A percentile compares a stretch with the other conserved stretches of the same genome.
These are phyloP conservation scores for Botrytis fragariae DNA, from an alignment of 2,329 filamentous ascomycete genomes.

Conservation along the genomic window DNA sequence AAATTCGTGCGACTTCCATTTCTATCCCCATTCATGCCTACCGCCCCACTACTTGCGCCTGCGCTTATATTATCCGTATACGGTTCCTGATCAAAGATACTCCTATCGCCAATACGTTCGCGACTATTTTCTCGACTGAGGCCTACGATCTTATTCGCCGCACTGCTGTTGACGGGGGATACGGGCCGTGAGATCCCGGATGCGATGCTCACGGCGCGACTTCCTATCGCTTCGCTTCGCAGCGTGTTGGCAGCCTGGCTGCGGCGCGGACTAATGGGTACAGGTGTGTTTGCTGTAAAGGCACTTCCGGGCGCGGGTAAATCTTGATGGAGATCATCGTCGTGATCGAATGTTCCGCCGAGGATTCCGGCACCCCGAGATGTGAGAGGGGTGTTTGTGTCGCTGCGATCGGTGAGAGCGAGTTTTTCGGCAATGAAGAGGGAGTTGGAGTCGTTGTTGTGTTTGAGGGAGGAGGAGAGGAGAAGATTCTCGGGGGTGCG, in stretches of 20 bases:
- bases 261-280: neutral
- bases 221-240: neutral
- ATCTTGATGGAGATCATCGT: neutral
- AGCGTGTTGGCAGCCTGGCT: neutral
- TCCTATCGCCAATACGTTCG: neutral
- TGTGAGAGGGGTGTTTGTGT: conserved; percentile 15
- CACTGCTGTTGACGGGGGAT: neutral
- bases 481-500: conserved; percentile 14
- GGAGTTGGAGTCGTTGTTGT: conserved; percentile 4
- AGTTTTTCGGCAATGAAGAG: conserved; percentile 5
- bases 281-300: conserved; percentile 5
- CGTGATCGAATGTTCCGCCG: neutral
- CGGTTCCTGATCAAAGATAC: neutral
- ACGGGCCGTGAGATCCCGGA: neutral
- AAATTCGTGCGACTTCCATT: neutral
- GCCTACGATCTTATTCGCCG: neutral
- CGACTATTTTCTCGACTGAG: neutral
- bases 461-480: neutral
- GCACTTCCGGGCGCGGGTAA: conserved; percentile 6
- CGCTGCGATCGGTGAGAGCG: neutral
- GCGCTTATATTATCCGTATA: neutral
- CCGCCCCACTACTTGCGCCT: neutral
- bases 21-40: neutral
- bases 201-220: neutral
- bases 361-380: neutral